phyloP scores from a whole-genome alignment of 768 basidiomycete genomes.

The Austroboletus festivus region DNA sequence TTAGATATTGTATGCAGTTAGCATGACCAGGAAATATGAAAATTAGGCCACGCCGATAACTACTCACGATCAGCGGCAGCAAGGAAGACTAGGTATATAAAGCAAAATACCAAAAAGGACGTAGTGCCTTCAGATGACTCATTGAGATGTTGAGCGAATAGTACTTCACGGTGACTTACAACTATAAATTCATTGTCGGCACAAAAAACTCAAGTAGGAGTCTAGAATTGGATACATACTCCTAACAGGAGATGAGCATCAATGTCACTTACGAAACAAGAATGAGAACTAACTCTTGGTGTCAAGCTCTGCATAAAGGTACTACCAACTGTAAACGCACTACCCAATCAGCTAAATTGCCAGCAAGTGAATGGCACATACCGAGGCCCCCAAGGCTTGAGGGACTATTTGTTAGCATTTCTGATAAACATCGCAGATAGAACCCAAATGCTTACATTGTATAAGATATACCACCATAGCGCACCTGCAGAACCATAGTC shows the following conservation, averaged over 20 bases:
- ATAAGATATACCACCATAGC: background rate
- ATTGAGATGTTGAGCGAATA: background rate
- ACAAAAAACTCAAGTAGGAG: background rate
- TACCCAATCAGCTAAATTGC: background rate
- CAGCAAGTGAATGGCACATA: background rate
- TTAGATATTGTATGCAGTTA: no score
- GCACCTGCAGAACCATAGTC: background rate
- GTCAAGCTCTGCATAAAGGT: background rate
- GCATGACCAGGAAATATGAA: background rate
- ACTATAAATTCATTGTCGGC: background rate
- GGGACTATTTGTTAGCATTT: no score
- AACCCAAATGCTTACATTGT: background rate
- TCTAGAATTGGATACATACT: background rate
- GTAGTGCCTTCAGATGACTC: background rate
- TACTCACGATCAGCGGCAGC: background rate
- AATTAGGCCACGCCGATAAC: background rate
- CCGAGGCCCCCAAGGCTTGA: background rate
- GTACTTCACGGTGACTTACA: background rate
- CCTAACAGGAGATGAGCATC: background rate
- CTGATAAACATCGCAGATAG: background rate
- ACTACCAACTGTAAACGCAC: background rate
- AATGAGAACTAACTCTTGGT: background rate
- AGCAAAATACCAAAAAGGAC: background rate
- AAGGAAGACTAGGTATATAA: background rate
- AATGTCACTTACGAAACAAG: background rate